These are phyloP conservation scores for Cercophora sp. DNA, from an alignment of 495 filamentous ascomycete species.

Conservation along the genomic window DNA sequence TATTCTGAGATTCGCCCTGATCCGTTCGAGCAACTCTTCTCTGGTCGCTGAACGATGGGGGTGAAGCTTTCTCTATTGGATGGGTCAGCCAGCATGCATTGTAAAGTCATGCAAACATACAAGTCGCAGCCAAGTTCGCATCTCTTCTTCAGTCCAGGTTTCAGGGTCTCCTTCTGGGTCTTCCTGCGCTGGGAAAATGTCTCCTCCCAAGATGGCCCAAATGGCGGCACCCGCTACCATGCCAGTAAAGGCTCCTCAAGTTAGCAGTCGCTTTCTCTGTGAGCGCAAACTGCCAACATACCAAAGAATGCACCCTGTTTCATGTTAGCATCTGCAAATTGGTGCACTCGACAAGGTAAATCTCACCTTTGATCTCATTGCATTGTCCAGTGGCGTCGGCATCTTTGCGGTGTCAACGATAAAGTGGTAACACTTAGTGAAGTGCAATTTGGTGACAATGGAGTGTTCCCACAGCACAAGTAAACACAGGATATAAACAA, in stretches of 20 bases:
- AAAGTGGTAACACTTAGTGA: too few species aligned
- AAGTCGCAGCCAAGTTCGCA: slow-evolving; percentile 68
- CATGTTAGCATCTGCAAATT: slow-evolving; percentile 14
- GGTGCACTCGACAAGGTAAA: neutral
- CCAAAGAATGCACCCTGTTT: slow-evolving; percentile 50
- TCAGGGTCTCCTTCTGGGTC: slow-evolving; percentile 82
- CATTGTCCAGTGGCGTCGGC: slow-evolving; percentile 75
- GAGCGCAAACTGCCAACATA: slow-evolving; percentile 26
- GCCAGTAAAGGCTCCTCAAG: slow-evolving; percentile 64
- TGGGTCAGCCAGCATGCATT: neutral
- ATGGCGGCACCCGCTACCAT: slow-evolving; percentile 77
- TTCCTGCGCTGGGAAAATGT: slow-evolving; percentile 65
- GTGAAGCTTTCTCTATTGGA: slow-evolving; percentile 74
- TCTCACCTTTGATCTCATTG: slow-evolving; percentile 72
- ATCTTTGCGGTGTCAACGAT: too few species aligned
- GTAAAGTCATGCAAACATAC: slow-evolving; percentile 62
- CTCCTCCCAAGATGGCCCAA: slow-evolving; percentile 79
- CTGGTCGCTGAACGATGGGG: slow-evolving; percentile 62
- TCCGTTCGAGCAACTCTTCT: slow-evolving; percentile 73
- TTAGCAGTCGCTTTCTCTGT: slow-evolving; percentile 3
- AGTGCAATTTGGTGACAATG: neutral
- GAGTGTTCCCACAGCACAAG: neutral
- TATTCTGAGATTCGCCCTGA: slow-evolving; percentile 73
- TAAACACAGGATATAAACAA: neutral
- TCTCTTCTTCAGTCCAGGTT: slow-evolving; percentile 67